Conservation (phyloP, 2,329 filamentous ascomycete genomes). For the Colletotrichum chrysophilum region DNA sequence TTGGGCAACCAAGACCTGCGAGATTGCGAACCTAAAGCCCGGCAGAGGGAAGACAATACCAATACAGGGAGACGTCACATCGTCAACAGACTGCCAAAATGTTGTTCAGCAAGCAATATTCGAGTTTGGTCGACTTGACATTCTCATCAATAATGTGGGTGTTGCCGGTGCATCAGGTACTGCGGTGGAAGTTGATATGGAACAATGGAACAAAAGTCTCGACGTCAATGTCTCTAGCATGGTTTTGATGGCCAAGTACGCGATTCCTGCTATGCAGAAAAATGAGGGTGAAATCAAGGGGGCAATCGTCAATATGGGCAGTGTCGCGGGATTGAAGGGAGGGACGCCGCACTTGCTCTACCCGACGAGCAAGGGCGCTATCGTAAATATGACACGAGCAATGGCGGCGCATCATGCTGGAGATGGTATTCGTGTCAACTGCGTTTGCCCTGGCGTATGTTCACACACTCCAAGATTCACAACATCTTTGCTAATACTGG, state of each 20-base stretch:
- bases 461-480: neutral
- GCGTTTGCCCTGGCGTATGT: constrained; percentile 53
- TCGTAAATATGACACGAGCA: constrained; percentile 50
- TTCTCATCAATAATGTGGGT: constrained; percentile 70
- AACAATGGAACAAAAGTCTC: constrained; percentile 59
- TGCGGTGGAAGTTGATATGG: constrained; percentile 65
- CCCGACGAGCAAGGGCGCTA: constrained; percentile 44
- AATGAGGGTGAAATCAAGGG: constrained; percentile 55
- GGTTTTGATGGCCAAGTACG: constrained; percentile 22
- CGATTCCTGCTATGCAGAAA: constrained; percentile 29
- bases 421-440: constrained; percentile 13
- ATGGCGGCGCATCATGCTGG: constrained; percentile 50
- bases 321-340: constrained; percentile 59
- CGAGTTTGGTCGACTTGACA: constrained; percentile 62
- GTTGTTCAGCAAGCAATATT: constrained; percentile 45
- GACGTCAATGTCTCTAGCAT: constrained; percentile 38
- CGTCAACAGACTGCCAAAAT: constrained; percentile 52
- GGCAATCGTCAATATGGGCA: constrained; percentile 66
- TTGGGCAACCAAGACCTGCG: constrained; percentile 57
- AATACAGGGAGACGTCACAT: constrained; percentile 59
- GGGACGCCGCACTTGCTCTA: constrained; percentile 44
- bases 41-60: constrained; percentile 46
- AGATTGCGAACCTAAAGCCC: constrained; percentile 50
- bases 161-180: constrained; percentile 63
- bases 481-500: neutral